Base-by-base conservation (phyloP, 2,329 filamentous ascomycete genomes). In the Fusarium mexicanum region DNA sequence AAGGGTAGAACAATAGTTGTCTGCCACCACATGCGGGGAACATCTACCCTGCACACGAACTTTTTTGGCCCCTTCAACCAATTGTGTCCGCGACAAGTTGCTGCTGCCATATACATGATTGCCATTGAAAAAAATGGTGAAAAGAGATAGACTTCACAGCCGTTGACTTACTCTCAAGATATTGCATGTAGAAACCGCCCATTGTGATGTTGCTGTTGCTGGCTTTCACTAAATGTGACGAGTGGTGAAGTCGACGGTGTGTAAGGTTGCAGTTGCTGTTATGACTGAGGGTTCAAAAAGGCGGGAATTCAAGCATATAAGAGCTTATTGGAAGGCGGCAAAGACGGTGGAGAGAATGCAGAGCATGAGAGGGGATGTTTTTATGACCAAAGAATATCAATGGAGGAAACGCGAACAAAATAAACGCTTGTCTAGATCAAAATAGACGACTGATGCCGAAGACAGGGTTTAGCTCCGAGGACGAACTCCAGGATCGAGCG, bases 171-270 rank as follows among this genome's bases (percentile, higher is more conserved):
- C 91, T 93, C 81, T 92, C 90, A 75, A 93, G 86, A 81, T 93
- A 93, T 79, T 93, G 91, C 87, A 92, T 92, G 80, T 92, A 92
- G 80, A 91, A 92, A 74, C 90, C 90, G 77, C 86, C 86, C 90
- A 91, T 91, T 72, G 77, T 87, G 81, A 64, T 76, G 71, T 73
- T 76, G 65, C 53, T 69, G 68, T 31, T 66, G 69, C 35, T 68
- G 63, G 40, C 31, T 67, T 51, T 69, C 24, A 75, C 74, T 78
- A 79, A 80, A 80, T 60, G 76, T 57, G 50, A 48, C 59, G 38
- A 61, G 38, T 51, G 57, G 62, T 64, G 63, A 68, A 60, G 44
- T 59, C 50, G 67, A 66, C 61, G 53, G 55, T 58, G 53, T 61
- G 44, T 47, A 53, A 29, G 41, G 68, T 69, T 70, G 53, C 22